Base-by-base conservation (phyloP, 768 basidiomycete genomes). In the Tricholoma sp. region DNA sequence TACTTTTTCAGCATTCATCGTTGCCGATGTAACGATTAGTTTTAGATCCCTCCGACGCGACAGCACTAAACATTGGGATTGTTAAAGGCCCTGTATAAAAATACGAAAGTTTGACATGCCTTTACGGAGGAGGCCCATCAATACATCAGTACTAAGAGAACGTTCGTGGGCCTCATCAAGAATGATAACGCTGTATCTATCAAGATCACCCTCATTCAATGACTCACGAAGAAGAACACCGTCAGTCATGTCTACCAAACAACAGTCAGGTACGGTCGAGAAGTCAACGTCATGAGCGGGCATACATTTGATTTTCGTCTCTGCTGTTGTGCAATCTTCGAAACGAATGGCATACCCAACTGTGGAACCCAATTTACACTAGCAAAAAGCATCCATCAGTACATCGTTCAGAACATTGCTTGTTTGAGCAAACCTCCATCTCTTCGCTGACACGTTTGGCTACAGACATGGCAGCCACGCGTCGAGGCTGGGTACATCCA, bases 391-490 rank as follows among this genome's bases (percentile, higher is more conserved):
- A 32, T n/a, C 47, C 8, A 15, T 36, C 9, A 5, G 28, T 20
- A 50, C 17, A 62, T 54, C 15, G 6, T 48, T 15, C 36, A 47
- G n/a, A 15, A 3, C 11, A 31, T 50, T 20, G 52, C 49, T 17
- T 13, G 33, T 45, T 18, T 55, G 20, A 41, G 47, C 83, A 54
- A 47, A 91, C 91, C 83, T 97, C 92, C 89, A 99, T 98, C 74
- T 99, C 97, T 68, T 99, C 97, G 66, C 93, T 94, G 56, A 99
- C 97, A 71, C 97, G 94, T 75, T 99, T 98, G n/a, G 97, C 97
- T 6, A 98, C 97, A 9, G 92, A 95, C 97, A 99, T 98, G 13
- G 97, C 97, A 45, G 97, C 97, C 29, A 99, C 97, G 75, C 97
- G 94, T 63, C 97, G 84, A 50, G 97, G 97, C 68, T 99, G 97